These are phyloP conservation scores for Craterostigma plantagineum DNA, from an alignment of 257 asterid genomes.

Conservation along the genomic window DNA sequence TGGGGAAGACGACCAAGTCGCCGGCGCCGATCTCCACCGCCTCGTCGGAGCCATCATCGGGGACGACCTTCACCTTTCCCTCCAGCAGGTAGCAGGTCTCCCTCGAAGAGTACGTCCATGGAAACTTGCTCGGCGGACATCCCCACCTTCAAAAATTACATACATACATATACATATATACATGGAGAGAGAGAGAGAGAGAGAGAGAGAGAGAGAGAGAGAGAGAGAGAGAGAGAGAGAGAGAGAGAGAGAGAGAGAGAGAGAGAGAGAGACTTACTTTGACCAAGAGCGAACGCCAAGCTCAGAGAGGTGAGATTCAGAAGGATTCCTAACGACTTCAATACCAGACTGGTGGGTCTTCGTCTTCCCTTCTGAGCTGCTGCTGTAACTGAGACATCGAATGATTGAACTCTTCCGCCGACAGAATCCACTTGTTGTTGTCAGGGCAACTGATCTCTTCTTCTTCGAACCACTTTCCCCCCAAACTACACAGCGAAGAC, in stretches of 20 bases:
- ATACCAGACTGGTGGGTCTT: slow-evolving; percentile 22
- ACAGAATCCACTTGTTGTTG: too few relatives aligned
- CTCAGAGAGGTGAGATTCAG: slow-evolving; percentile 54
- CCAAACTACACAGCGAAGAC: too few relatives aligned
- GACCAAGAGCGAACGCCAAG: slow-evolving; percentile 88
- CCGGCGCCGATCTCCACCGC: slow-evolving; percentile 45
- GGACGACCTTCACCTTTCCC: slow-evolving; percentile 52
- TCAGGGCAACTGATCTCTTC: too few relatives aligned
- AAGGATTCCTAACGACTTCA: slow-evolving; percentile 42
- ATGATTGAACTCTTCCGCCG: too few relatives aligned
- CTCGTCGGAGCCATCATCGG: slow-evolving; percentile 38
- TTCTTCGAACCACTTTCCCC: too few relatives aligned
- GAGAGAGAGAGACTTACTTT: slow-evolving; percentile 28
- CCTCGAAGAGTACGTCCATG: slow-evolving; percentile 44
- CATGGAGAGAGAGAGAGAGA: too few relatives aligned
- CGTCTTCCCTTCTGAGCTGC: too few relatives aligned
- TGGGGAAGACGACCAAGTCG: slow-evolving; percentile 56
- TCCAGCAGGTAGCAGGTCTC: slow-evolving; percentile 50
- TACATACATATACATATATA: too few relatives aligned
- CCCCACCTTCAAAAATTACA: slow-evolving; percentile 42
- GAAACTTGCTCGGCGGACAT: slow-evolving; percentile 58
- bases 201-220: too few relatives aligned
- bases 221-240: too few relatives aligned
- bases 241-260: too few relatives aligned
- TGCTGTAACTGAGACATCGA: too few relatives aligned